A percentile compares a stretch with the other conserved stretches of the same genome.
Conservation (phyloP, 1,284 basidiomycete species). For the Phellopilus nigrolimitatus region DNA sequence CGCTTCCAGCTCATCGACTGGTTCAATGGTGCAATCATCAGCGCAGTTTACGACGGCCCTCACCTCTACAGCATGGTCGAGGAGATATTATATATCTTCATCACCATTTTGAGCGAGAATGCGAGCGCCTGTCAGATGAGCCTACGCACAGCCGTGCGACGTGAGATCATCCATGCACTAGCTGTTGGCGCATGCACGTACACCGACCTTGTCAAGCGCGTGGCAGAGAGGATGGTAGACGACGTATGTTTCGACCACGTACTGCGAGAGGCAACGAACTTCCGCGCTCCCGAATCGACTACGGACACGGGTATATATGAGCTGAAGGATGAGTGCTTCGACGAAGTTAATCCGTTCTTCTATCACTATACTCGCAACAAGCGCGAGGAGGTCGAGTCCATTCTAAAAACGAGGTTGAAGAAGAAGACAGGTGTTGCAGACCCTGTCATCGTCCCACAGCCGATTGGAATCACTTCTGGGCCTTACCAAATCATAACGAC, state of each 20-base stretch:
- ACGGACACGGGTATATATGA: slow-evolving; percentile 85
- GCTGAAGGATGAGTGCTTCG: slow-evolving; percentile 78
- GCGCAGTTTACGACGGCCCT: slow-evolving; percentile 60
- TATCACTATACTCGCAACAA: slow-evolving; percentile 95
- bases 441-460: slow-evolving; percentile 72
- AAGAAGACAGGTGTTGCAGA: slow-evolving; percentile 59
- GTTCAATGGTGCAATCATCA: slow-evolving; percentile 64
- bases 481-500: slow-evolving; percentile 61
- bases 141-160: slow-evolving; percentile 62
- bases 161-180: slow-evolving; percentile 90
- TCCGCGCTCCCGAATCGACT: slow-evolving; percentile 75
- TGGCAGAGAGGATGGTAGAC: slow-evolving; percentile 87
- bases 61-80: slow-evolving; percentile 87
- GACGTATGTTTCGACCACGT: slow-evolving; percentile 82
- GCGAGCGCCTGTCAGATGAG: slow-evolving; percentile 71
- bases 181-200: slow-evolving; percentile 87
- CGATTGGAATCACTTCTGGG: slow-evolving; percentile 58
- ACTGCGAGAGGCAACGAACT: slow-evolving; percentile 76
- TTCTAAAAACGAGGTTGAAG: slow-evolving; percentile 66
- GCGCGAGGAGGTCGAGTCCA: slow-evolving; percentile 87
- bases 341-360: slow-evolving; percentile 94
- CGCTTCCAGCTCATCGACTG: slow-evolving; percentile 81
- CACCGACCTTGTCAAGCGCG: slow-evolving; percentile 88
- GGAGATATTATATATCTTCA: slow-evolving; percentile 86
- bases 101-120: slow-evolving; percentile 84